Percentiles rank a stretch among this genome's conserved stretches.
Conservation (phyloP, 495 filamentous ascomycete genomes). For the Entonaema liquescens region DNA sequence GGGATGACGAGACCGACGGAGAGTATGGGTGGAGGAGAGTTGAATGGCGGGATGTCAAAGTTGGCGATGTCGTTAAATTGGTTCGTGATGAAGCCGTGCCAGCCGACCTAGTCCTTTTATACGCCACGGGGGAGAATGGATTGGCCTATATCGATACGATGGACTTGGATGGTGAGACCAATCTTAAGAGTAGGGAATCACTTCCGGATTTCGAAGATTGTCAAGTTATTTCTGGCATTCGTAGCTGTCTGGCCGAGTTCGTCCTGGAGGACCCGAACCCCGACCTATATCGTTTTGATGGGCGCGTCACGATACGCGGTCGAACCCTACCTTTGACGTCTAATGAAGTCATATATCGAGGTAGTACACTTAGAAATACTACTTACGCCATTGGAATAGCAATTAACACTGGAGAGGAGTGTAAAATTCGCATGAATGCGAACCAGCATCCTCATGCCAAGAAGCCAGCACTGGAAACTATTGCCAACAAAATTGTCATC, state of each 20-base stretch:
- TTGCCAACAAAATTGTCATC: slow-evolving; percentile 84
- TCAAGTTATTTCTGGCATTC: slow-evolving; percentile 64
- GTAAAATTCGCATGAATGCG: slow-evolving; percentile 91
- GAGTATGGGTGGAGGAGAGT: slow-evolving; percentile 65
- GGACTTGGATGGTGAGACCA: slow-evolving; percentile 95
- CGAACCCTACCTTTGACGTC: slow-evolving; percentile 79
- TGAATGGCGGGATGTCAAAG: slow-evolving; percentile 81
- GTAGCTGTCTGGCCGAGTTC: slow-evolving; percentile 60
- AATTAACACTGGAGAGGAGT: slow-evolving; percentile 90
- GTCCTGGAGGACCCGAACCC: slow-evolving; percentile 86
- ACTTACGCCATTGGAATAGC: slow-evolving; percentile 74
- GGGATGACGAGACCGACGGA: slow-evolving; percentile 35
- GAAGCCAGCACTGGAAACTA: slow-evolving; percentile 76
- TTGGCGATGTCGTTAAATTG: slow-evolving; percentile 84
- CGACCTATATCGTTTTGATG: slow-evolving; percentile 88
- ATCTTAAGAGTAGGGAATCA: slow-evolving; percentile 72
- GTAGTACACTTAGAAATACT: slow-evolving; percentile 85
- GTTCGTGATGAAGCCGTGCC: slow-evolving; percentile 80
- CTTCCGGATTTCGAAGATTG: slow-evolving; percentile 61
- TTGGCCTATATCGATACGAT: slow-evolving; percentile 92
- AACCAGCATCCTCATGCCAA: slow-evolving; percentile 91
- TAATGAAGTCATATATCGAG: slow-evolving; percentile 83
- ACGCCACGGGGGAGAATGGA: slow-evolving; percentile 77
- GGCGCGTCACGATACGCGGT: slow-evolving; percentile 68
- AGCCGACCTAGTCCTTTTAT: slow-evolving; percentile 79